phyloP scores from a whole-genome alignment of 2,329 filamentous ascomycete genomes.

The Volutella citrinella region DNA sequence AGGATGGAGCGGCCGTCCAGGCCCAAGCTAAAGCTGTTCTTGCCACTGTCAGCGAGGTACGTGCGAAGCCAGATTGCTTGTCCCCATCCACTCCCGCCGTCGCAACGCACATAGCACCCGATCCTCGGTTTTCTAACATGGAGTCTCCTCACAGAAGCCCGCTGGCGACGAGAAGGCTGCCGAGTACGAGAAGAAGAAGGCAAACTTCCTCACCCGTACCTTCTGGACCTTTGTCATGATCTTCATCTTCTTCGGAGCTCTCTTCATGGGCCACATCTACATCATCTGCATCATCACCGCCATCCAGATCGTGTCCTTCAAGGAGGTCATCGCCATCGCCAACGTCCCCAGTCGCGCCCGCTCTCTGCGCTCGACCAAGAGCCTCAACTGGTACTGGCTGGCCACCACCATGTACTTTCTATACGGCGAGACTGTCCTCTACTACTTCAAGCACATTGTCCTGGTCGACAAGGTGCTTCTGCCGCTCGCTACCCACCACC shows the following conservation, averaged over 20 bases:
- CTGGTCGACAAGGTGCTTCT: constrained; percentile 90
- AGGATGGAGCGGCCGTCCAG: constrained; percentile 40
- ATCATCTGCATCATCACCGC: constrained; percentile 90
- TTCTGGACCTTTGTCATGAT: constrained; percentile 99
- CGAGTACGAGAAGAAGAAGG: constrained; percentile 98
- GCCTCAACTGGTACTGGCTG: constrained; percentile 98
- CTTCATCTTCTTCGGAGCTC: constrained; percentile 80
- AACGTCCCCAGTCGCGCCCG: constrained; percentile 90
- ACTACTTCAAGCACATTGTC: constrained; percentile 99
- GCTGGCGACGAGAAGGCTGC: constrained; percentile 40
- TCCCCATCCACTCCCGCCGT: not conserved
- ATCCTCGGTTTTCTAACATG: too few species aligned
- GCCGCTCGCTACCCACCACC: constrained; percentile 92
- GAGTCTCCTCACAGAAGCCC: constrained; percentile 47
- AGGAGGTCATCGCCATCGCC: constrained; percentile 97
- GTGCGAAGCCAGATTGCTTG: constrained; percentile 5
- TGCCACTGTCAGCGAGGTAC: constrained; percentile 35
- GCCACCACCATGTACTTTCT: constrained; percentile 99
- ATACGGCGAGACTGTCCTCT: constrained; percentile 98
- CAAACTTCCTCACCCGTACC: constrained; percentile 92
- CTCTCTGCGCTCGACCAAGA: constrained; percentile 90
- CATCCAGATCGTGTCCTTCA: constrained; percentile 95
- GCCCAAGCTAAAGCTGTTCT: constrained; percentile 26
- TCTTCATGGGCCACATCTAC: constrained; percentile 97
- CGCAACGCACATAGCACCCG: not conserved